Evolutionary conservation across 2,329 filamentous ascomycete genomes (phyloP).

Genomic region (Simplicillium sp.): DNA sequence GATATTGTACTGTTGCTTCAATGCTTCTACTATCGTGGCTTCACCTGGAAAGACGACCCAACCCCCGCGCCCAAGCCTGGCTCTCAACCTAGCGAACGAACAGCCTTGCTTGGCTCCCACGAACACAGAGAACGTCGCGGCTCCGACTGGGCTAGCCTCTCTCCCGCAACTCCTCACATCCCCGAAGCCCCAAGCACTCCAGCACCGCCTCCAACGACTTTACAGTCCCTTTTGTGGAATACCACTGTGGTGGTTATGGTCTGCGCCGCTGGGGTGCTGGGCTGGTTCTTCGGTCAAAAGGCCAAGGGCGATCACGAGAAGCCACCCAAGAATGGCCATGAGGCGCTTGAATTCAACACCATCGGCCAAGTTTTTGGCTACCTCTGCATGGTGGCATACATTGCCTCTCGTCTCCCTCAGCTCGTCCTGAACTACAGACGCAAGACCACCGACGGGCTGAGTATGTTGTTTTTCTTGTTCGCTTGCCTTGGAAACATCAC

Average conservation of each 20-base stretch:
- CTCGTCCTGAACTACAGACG: conserved; percentile 85
- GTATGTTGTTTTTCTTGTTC: conserved; percentile 91
- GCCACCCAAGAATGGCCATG: conserved; percentile 26
- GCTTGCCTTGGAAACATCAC: conserved; percentile 92
- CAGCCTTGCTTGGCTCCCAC: conserved; percentile 32
- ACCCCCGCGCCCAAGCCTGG: conserved; percentile 29
- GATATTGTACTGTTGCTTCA: conserved; percentile 82
- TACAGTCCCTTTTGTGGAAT: conserved; percentile 64
- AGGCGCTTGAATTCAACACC: conserved; percentile 56
- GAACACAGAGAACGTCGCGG: conserved; percentile 34
- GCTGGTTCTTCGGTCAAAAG: conserved; percentile 63
- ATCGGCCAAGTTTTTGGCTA: conserved; percentile 90
- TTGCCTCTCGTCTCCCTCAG: conserved; percentile 83
- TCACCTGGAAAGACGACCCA: conserved; percentile 53
- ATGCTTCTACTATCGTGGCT: conserved; percentile 93
- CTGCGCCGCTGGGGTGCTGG: conserved; percentile 69
- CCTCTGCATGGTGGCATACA: conserved; percentile 80
- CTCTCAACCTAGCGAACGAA: conserved; percentile 39
- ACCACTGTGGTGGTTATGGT: conserved; percentile 68
- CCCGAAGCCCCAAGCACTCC: conserved; percentile 33
- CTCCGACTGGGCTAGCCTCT: conserved; percentile 55
- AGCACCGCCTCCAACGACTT: conserved; percentile 35
- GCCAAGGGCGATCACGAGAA: conserved; percentile 29
- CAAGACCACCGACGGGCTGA: conserved; percentile 88
- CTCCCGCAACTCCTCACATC: conserved; percentile 73